These are phyloP conservation scores for Trypanosoma congolense DNA, from an alignment of 208 protist species.

Conservation along the genomic window DNA sequence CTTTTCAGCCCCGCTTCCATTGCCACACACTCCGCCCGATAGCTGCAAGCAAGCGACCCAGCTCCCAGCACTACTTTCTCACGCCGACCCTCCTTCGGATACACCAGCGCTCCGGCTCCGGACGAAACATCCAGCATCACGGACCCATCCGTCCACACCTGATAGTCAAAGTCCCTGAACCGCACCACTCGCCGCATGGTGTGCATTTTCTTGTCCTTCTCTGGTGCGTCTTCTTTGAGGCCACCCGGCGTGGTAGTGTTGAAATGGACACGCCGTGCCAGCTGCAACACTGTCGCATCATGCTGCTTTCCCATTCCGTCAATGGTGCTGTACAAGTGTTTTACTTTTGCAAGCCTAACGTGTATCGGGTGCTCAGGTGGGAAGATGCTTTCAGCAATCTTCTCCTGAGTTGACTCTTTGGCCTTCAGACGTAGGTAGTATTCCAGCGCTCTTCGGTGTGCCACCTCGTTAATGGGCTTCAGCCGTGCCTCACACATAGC, in stretches of 20 bases:
- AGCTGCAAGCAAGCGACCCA: slow-evolving; percentile 16
- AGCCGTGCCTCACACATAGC: too few species aligned
- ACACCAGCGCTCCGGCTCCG: slow-evolving; percentile 15
- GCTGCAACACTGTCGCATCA: too few species aligned
- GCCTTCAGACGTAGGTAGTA: too few species aligned
- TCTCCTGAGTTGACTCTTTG: too few species aligned
- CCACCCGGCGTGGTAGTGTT: background rate
- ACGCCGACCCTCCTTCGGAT: slow-evolving; percentile 1
- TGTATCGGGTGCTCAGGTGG: too few species aligned
- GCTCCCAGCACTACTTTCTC: slow-evolving; percentile 1
- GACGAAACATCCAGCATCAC: slow-evolving; percentile 13
- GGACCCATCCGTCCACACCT: slow-evolving; percentile 22
- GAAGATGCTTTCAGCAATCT: too few species aligned
- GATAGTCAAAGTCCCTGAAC: slow-evolving; percentile 12
- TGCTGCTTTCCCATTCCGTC: too few species aligned
- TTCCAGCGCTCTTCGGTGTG: too few species aligned
- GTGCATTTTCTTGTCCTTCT: slow-evolving; percentile 3
- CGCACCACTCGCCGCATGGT: background rate
- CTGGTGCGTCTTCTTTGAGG: background rate
- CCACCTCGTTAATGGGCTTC: too few species aligned
- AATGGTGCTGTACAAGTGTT: too few species aligned
- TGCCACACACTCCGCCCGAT: slow-evolving; percentile 18
- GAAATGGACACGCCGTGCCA: background rate
- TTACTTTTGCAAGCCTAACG: too few species aligned
- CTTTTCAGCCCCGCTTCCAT: slow-evolving; percentile 7